Evolutionary conservation across 805 yeast genomes (phyloP), one percentile per base, ranked within the genome.

Genomic region (Saccharomycopsis amapae): DNA sequence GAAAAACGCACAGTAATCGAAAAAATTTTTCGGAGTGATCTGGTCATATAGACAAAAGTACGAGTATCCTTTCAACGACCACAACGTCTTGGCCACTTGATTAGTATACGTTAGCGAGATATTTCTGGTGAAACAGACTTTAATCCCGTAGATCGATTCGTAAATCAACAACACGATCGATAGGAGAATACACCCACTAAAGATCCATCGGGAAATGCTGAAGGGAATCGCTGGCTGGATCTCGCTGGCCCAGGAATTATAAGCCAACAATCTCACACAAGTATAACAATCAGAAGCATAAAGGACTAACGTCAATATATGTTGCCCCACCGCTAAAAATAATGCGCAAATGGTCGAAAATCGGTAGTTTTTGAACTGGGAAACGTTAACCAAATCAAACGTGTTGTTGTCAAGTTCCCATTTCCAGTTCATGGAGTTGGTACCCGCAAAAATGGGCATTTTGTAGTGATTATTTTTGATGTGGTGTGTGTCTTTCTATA

Each of bases 221-320:
- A 73, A 69, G 0, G 79, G 66, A 3, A 76, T 59, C 50, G 59
- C 66, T 3, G 81, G 79, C 44, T 66, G 57, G 25, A 71, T 62
- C 43, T 73, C 71, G 3, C 77, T 69, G 3, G 80, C 71, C 90
- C 90, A 82, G 38, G 75, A 68, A 57, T 82, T 75, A 60, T 81
- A 79, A 1, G 83, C 93, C 54, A 86, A 66, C 35, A 87, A 72
- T 54, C 75, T 78, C 46, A 87, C 63, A 60, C 90, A 78, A 0
- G 95, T 85, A 65, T 85, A 87, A 20, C 86, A 69, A 65, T 87
- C 96, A 1, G 84, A 73, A 1, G 69, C 83, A 40, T 78, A 58
- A 30, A 39, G 42, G 12, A 30, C 15, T 7, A 30, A 17, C 9
- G 78, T 69, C 43, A 85, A 60, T n/a, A 73, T 53, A 22, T 75